These are phyloP conservation scores for Penicillium italicum DNA, from an alignment of 2,329 filamentous ascomycete species.

Conservation along the genomic window DNA sequence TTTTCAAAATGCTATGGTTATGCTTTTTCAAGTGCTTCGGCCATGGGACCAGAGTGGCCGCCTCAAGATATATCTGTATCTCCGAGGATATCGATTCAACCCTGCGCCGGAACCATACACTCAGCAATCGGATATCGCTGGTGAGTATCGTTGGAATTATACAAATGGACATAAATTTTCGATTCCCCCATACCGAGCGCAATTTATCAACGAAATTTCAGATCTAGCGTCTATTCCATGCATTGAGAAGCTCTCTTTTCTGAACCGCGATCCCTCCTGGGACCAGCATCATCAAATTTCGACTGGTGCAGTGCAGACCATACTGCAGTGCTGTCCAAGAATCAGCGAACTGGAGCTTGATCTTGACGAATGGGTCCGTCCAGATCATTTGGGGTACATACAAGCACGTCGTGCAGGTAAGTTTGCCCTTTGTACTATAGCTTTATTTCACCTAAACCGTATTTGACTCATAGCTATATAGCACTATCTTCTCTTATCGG, in stretches of 20 bases:
- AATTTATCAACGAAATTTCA: conserved; percentile 6
- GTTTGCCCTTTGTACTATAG: not conserved
- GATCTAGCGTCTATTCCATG: conserved; percentile 4
- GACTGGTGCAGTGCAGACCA: not conserved
- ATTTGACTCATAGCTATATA: conserved; percentile 7
- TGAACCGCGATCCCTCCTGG: too few species aligned
- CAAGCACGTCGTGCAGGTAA: conserved; percentile 8
- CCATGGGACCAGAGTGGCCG: conserved; percentile 4
- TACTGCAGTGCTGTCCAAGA: not conserved
- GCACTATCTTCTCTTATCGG: not conserved
- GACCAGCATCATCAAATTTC: conserved; percentile 7
- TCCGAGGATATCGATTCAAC: conserved; percentile 1
- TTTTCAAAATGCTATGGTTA: conserved; percentile 1
- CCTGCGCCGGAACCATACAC: conserved; percentile 14
- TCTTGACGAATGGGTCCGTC: conserved; percentile 5
- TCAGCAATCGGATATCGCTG: not conserved
- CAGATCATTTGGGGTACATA: conserved; percentile 6
- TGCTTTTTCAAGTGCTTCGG: conserved; percentile 6
- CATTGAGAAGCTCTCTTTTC: conserved; percentile 4
- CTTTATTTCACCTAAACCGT: too few species aligned
- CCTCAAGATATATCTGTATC: conserved; percentile 2
- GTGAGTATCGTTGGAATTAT: not conserved
- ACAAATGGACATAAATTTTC: not conserved
- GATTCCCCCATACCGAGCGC: conserved; percentile 14
- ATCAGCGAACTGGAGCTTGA: conserved; percentile 2